Evolutionary conservation across 768 basidiomycete genomes (phyloP), one percentile per base, ranked within the genome.

Genomic region (Collybia nuda): DNA sequence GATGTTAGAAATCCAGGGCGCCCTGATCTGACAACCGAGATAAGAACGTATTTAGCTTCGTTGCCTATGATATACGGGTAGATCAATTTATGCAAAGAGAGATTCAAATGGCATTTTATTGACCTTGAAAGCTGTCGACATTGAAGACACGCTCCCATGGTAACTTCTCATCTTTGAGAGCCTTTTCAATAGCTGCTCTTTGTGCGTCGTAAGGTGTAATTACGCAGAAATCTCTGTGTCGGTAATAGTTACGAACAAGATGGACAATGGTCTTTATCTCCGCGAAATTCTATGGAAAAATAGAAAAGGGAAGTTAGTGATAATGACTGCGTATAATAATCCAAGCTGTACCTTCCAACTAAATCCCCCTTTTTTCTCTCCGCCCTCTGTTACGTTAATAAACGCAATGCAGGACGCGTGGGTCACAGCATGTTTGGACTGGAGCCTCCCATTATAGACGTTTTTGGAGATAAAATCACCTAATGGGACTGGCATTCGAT

Each of bases 171-270:
- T 36, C 52, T 41, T 74, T 68, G 22, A 81, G 61, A 5, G 50
- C 53, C 18, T 50, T 57, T 47, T 73, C 65, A 22, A 81, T 74
- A 2, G 64, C 67, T 0, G 72, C 70, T 15, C 80, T 59, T 60
- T 82, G 81, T 0, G 75, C 74, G 52, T 81, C 80, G 50, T 82
- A 82, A 0, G 78, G 79, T 2, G 79, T 80, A 40, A 82, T 78
- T 47, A 82, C 56, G 41, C 74, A 73, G 44, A 77, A 79, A 0
- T 76, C 57, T 22, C 41, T 54, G 18, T 55, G 21, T 21, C 62
- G 52, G 51, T 76, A 78, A 54, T 78, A 78, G 14, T 64, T 58
- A 22, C 61, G 64, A 11, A 80, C 71, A 11, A 81, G 65, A 41
- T 76, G 56, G 5, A 74, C 67, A 21, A 80, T 63, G 0, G 64